Evolutionary conservation across 768 basidiomycete genomes (phyloP), one percentile per base, ranked within the genome.

Genomic region (Roridomyces roridus): DNA sequence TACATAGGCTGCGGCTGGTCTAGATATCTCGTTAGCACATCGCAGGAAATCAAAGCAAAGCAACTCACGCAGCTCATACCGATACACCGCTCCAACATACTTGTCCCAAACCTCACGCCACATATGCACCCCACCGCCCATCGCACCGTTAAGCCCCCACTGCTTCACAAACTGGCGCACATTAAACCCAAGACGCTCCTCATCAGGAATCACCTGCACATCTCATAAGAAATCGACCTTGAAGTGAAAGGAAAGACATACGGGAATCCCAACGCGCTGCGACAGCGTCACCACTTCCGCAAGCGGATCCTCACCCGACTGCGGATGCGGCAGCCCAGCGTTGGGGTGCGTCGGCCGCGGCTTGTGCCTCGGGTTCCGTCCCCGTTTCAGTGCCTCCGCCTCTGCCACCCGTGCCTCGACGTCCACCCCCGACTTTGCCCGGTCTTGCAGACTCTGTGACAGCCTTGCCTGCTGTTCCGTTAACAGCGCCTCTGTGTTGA

Each of bases 71-170:
- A 94, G 73, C 29, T 87, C 73, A 60, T 86, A 80, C 57, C 67
- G 65, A 74, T 94, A 91, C 55, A 94, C 85, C 64, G 63, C 67
- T 9, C 77, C 79, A 14, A 92, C 90, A 9, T 78, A 72, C 62
- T 81, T 74, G 63, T 85, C 79, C 92, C 92, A 95, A 36, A 86
- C 78, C 62, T 85, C 85, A 67, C 94, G 80, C 85, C 88, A 96
- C 87, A 95, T 92, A 70, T 90, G 87, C 5, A 79, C 85, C 6
- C 90, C 94, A 18, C 89, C 90, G 31, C 91, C 88, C 31, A 70
- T 68, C 25, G 74, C 73, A 20, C 72, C 77, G 65, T 85, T 77
- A 46, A 91, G 68, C 35, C 77, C 78, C 74, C 88, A 83, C 57
- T 77, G 66, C 42, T 70, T 69, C 50, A 80, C 75, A 65, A 96